phyloP scores from a whole-genome alignment of 2,329 filamentous ascomycete genomes.

The Penicillium digitatum region DNA sequence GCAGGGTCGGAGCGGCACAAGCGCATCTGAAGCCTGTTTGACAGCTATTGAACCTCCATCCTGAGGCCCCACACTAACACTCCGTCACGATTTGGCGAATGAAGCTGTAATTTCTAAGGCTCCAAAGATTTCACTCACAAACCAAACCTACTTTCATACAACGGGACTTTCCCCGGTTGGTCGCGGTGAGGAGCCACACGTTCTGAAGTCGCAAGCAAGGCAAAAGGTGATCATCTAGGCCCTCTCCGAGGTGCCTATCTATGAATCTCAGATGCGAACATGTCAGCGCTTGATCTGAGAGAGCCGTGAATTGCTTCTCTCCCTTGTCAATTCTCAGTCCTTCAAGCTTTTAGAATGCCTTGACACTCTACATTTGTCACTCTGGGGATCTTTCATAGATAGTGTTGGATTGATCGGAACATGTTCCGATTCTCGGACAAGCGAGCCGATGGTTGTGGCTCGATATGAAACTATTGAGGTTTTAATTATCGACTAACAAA shows the following conservation, averaged over 20 bases:
- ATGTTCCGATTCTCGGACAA: slow-evolving; percentile 2
- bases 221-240: background rate
- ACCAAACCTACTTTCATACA: background rate
- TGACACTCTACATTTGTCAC: background rate
- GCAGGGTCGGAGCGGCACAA: background rate
- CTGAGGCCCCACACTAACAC: background rate
- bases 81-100: background rate
- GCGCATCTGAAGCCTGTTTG: background rate
- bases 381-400: background rate
- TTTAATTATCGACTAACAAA: no score
- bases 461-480: background rate
- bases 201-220: background rate
- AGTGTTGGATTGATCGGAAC: background rate
- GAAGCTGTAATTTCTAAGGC: no score
- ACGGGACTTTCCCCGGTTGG: background rate
- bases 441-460: background rate
- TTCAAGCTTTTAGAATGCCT: background rate
- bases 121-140: no score
- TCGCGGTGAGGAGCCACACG: background rate
- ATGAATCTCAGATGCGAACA: background rate
- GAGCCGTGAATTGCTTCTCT: background rate
- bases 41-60: background rate
- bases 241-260: background rate
- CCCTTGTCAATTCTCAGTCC: background rate
- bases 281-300: background rate